Conservation (phyloP, 1,139 yeast genomes). For the Geotrichum histeridarum region DNA sequence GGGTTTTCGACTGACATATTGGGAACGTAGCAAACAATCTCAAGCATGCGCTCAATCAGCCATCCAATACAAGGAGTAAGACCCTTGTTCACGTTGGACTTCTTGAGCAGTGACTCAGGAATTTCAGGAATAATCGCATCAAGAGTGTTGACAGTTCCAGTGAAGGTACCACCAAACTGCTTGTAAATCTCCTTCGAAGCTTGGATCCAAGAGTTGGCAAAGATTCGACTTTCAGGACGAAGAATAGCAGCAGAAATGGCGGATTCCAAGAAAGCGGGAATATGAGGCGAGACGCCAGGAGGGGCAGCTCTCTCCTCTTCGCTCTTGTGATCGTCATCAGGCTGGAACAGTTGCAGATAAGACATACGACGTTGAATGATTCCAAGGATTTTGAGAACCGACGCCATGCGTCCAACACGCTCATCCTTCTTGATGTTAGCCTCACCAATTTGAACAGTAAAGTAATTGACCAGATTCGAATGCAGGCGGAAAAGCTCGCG, state of each 20-base stretch:
- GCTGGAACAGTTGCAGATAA: slow-evolving; percentile 51
- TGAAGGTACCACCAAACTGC: slow-evolving; percentile 23
- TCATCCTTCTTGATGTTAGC: slow-evolving; percentile 46
- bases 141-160: slow-evolving; percentile 21
- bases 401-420: slow-evolving; percentile 65
- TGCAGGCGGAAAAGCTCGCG: slow-evolving; percentile 64
- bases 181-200: slow-evolving; percentile 42
- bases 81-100: slow-evolving; percentile 26
- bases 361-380: slow-evolving; percentile 67
- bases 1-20: slow-evolving; percentile 58
- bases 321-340: slow-evolving; percentile 26
- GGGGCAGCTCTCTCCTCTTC: slow-evolving; percentile 25
- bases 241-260: slow-evolving; percentile 71
- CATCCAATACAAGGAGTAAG: slow-evolving; percentile 85
- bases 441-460: slow-evolving; percentile 63
- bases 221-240: slow-evolving; percentile 74
- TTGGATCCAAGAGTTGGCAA: slow-evolving; percentile 61
- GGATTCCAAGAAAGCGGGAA: slow-evolving; percentile 84
- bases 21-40: slow-evolving; percentile 63
- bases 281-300: slow-evolving; percentile 45
- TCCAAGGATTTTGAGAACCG: slow-evolving; percentile 62
- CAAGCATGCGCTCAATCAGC: slow-evolving; percentile 56
- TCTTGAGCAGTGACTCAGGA: slow-evolving; percentile 19
- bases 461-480: slow-evolving; percentile 58
- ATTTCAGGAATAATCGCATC: slow-evolving; percentile 42